A percentile compares a stretch with the other conserved stretches of the same genome.
These are phyloP conservation scores for Globisporangium uncinulatum DNA, from an alignment of 352 stramenopile species.

Conservation along the genomic window DNA sequence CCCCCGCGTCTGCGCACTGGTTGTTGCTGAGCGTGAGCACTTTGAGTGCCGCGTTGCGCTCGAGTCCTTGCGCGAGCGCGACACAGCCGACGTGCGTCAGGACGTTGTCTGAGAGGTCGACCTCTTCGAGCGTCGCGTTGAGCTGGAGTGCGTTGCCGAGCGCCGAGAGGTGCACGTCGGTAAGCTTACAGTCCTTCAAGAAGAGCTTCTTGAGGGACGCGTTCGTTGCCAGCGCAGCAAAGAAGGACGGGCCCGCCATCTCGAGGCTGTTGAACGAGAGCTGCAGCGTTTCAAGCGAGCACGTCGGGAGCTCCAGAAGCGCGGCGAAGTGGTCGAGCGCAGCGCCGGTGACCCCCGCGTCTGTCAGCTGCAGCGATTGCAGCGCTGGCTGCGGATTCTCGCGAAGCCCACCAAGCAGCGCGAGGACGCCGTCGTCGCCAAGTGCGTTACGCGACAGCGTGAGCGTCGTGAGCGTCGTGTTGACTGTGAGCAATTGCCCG, in stretches of 20 bases:
- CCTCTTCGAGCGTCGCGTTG: constrained; percentile 43
- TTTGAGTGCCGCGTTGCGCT: constrained; percentile 38
- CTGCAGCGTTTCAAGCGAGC: constrained; percentile 52
- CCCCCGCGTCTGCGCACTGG: constrained; percentile 48
- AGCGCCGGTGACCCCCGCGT: constrained; percentile 36
- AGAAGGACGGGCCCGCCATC: constrained; percentile 33
- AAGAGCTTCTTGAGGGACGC: constrained; percentile 57
- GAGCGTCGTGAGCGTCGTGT: constrained; percentile 37
- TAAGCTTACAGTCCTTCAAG: constrained; percentile 62
- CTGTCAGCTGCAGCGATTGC: constrained; percentile 36
- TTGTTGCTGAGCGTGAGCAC: constrained; percentile 55
- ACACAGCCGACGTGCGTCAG: constrained; percentile 27
- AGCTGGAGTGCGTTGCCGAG: constrained; percentile 35
- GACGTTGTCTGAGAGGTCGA: constrained; percentile 73
- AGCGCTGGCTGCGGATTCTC: constrained; percentile 29
- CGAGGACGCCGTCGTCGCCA: constrained; percentile 31
- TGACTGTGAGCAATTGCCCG: constrained; percentile 43
- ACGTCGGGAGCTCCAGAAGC: constrained; percentile 30
- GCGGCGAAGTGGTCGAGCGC: constrained; percentile 42
- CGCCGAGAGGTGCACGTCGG: constrained; percentile 28
- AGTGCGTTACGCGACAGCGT: constrained; percentile 62
- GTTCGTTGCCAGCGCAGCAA: constrained; percentile 52
- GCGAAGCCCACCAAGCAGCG: constrained; percentile 29
- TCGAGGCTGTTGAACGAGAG: constrained; percentile 68
- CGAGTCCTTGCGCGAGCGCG: constrained; percentile 37